A percentile compares a stretch with the other conserved stretches of the same genome.
phyloP scores from a whole-genome alignment of 352 stramenopile genomes.

The Phytopythium litorale region DNA sequence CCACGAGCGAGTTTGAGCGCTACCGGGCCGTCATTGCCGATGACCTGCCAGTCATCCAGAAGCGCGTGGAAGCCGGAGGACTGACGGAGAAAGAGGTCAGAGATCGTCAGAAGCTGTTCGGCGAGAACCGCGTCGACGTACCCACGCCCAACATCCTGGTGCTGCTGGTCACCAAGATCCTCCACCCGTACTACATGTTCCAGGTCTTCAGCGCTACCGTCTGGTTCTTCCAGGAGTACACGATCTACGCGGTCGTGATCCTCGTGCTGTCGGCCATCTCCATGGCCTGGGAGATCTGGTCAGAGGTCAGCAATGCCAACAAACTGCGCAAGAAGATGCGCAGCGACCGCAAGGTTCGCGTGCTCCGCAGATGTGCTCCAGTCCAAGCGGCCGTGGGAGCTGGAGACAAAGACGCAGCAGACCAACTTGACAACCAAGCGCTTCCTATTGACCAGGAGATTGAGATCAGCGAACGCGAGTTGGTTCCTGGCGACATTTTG shows the following conservation, averaged over 20 bases:
- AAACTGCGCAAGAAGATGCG: slow-evolving; percentile 34
- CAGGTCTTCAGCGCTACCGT: slow-evolving; percentile 48
- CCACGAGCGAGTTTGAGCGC: slow-evolving; percentile 44
- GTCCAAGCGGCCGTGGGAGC: not conserved
- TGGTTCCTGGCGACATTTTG: slow-evolving; percentile 53
- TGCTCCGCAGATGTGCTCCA: slow-evolving; percentile 13
- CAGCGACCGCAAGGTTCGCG: slow-evolving; percentile 30
- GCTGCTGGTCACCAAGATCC: slow-evolving; percentile 49
- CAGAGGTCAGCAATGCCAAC: slow-evolving; percentile 38
- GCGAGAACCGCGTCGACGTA: slow-evolving; percentile 41
- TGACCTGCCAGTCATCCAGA: slow-evolving; percentile 13
- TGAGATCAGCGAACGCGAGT: slow-evolving; percentile 27
- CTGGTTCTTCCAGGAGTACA: slow-evolving; percentile 46
- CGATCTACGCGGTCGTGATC: slow-evolving; percentile 38
- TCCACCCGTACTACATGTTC: slow-evolving; percentile 65
- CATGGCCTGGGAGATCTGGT: slow-evolving; percentile 47
- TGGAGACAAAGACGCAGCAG: not conserved
- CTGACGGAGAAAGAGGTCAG: slow-evolving; percentile 11
- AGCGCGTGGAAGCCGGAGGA: slow-evolving; percentile 13
- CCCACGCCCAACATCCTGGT: slow-evolving; percentile 21
- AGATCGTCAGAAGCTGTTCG: slow-evolving; percentile 27
- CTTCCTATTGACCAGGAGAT: not conserved
- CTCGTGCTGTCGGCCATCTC: slow-evolving; percentile 33
- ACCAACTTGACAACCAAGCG: not conserved
- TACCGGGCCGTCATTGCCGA: slow-evolving; percentile 31